Conservation (phyloP, 192 early-diverging fungal species). For the Coemansia sp. region DNA sequence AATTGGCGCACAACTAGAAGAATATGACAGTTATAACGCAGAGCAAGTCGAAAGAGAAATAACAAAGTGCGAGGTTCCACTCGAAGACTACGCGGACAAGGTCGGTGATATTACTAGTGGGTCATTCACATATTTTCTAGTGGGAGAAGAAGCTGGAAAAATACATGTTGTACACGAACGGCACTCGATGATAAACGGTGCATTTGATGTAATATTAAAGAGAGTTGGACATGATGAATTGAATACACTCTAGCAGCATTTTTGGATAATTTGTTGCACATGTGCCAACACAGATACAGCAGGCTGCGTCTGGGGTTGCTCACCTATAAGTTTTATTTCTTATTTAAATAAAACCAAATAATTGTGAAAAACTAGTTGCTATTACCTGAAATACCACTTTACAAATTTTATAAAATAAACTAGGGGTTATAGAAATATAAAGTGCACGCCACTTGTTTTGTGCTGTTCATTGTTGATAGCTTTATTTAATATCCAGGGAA, state of each 20-base stretch:
- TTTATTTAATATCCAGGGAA: no score
- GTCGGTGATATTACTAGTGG: neutral
- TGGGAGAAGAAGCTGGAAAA: neutral
- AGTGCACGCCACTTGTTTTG: no score
- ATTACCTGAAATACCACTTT: neutral
- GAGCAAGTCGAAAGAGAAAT: no score
- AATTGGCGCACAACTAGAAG: no score
- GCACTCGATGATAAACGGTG: neutral
- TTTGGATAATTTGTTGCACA: no score
- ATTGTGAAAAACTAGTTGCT: neutral
- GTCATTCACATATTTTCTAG: neutral
- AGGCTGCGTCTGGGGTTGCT: neutral
- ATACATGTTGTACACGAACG: neutral
- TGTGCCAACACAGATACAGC: no score
- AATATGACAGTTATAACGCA: no score
- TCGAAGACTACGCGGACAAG: neutral
- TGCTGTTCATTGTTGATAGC: no score
- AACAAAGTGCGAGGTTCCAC: no score
- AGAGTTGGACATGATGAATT: neutral
- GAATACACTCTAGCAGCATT: no score
- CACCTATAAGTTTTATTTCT: neutral
- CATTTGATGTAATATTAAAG: neutral
- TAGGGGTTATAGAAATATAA: neutral
- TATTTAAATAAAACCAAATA: conserved; percentile 1
- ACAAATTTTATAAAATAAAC: neutral